phyloP scores from a whole-genome alignment of 805 yeast genomes.

The Ogataea dorogensis region DNA sequence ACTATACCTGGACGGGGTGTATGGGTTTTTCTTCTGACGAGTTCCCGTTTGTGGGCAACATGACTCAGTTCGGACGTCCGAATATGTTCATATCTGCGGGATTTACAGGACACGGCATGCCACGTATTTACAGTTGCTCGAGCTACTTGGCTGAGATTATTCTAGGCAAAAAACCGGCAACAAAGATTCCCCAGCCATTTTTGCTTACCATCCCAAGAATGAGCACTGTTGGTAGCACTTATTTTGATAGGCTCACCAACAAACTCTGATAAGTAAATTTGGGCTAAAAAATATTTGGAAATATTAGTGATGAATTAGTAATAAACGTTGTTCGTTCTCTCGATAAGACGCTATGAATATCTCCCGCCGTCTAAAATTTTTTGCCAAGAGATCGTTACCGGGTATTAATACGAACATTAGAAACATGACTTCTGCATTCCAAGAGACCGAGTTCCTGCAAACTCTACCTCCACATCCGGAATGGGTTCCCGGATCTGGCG shows the following conservation, averaged over 20 bases:
- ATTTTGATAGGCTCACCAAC: neutral
- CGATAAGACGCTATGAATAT: too few species aligned
- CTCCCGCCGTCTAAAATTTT: too few species aligned
- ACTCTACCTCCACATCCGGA: slow-evolving; percentile 24
- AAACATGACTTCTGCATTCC: neutral
- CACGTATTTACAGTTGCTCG: slow-evolving; percentile 42
- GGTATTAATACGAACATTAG: too few species aligned
- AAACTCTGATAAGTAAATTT: neutral
- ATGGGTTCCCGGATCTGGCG: slow-evolving; percentile 52
- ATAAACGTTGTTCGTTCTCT: too few species aligned
- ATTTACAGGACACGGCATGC: slow-evolving; percentile 54
- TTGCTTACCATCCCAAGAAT: slow-evolving; percentile 2
- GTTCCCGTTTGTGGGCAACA: slow-evolving; percentile 44
- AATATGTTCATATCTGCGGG: slow-evolving; percentile 43
- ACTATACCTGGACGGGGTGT: slow-evolving; percentile 44
- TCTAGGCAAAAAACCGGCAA: slow-evolving; percentile 9
- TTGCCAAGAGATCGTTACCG: too few species aligned
- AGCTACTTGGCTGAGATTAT: slow-evolving; percentile 36
- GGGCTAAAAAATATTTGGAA: neutral
- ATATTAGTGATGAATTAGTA: too few species aligned
- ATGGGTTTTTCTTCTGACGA: slow-evolving; percentile 45
- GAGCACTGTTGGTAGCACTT: neutral
- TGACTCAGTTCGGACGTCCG: slow-evolving; percentile 27
- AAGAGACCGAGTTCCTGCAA: slow-evolving; percentile 3
- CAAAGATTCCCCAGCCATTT: slow-evolving; percentile 7